Evolutionary conservation across 192 early-diverging fungal genomes (phyloP), one percentile per base, ranked within the genome.

Genomic region (Linnemannia hyalina): DNA sequence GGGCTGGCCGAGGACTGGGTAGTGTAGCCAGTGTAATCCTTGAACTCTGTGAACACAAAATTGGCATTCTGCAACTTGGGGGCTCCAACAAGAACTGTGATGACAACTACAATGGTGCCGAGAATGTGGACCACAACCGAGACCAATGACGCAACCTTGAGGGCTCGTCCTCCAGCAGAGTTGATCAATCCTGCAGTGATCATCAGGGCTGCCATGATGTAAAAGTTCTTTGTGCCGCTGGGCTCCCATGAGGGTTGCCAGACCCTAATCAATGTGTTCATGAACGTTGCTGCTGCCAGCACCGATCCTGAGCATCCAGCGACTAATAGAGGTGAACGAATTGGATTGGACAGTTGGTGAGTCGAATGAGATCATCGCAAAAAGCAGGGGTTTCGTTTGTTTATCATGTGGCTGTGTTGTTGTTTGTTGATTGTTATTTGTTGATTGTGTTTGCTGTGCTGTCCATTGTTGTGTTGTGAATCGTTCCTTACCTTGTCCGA

Each of bases 11-110:
- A 54, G 11, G 76, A 55, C n/a, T 57, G 36, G 47, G 74, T 73
- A 18, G 88, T 85, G 74, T 84, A 89, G 32, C 88, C 88, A 38
- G 88, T 85, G 23, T 47, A 54, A 65, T 89, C 83, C 65, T 70
- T 63, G 49, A 85, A 89, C 20, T 80, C 80, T 15, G 88, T 89
- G 54, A 89, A 89, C 38, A 89, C 88, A 89, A 89, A 89, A 54
- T 85, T 73, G 23, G 80, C 76, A 15, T 83, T 70, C 32, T 77
- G 88, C 15, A 82, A 63, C n/a, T 76, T 68, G 9, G 83, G 83
- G 20, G 83, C 83, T 46, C 83, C 77, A 35, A 75, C 83, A 13
- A 85, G 83, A 49, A 85, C 78, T 6, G 65, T 75, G 55, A 80
- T 40, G 13, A 85, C 73, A 52, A 85, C 70, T 32, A 65, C 83